phyloP scores from a whole-genome alignment of 1,139 yeast species.

The Scheffersomyces quercinus region DNA sequence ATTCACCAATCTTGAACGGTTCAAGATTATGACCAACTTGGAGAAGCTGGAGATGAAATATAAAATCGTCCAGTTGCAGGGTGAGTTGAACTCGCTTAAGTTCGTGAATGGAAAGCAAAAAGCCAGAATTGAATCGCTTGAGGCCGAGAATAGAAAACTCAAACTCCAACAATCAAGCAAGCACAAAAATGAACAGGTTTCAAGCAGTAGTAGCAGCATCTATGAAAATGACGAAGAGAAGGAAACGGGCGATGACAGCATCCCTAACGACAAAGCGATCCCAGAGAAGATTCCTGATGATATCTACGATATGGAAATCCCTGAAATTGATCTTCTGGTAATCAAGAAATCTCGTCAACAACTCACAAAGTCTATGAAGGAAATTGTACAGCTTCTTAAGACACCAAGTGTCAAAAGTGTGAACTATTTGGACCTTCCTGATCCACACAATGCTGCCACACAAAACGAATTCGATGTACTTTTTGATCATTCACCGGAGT shows the following conservation, averaged over 20 bases:
- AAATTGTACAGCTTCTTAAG: slow-evolving; percentile 40
- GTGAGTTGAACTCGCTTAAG: slow-evolving; percentile 51
- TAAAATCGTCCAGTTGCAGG: slow-evolving; percentile 53
- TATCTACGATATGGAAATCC: slow-evolving; percentile 19
- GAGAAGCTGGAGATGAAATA: slow-evolving; percentile 60
- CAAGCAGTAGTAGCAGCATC: neutral
- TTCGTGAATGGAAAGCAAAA: slow-evolving; percentile 39
- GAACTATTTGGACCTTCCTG: slow-evolving; percentile 22
- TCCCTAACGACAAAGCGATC: neutral
- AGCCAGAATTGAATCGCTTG: slow-evolving; percentile 29
- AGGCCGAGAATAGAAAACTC: slow-evolving; percentile 15
- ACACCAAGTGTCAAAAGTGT: slow-evolving; percentile 30
- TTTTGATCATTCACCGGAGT: slow-evolving; percentile 8
- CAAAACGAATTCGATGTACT: slow-evolving; percentile 15
- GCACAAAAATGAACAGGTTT: neutral
- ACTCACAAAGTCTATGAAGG: slow-evolving; percentile 43
- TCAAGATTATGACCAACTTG: slow-evolving; percentile 55
- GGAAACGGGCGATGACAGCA: neutral
- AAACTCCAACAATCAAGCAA: neutral
- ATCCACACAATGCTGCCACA: slow-evolving; percentile 6
- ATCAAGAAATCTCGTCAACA: slow-evolving; percentile 42
- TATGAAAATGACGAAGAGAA: neutral
- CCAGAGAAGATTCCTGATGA: neutral
- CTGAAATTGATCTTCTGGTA: slow-evolving; percentile 41
- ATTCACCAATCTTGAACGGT: slow-evolving; percentile 59